A percentile compares a stretch with the other conserved stretches of the same genome.
These are phyloP conservation scores for Dipteronia dyeriana DNA, from an alignment of 345 rosid genomes.

Conservation along the genomic window DNA sequence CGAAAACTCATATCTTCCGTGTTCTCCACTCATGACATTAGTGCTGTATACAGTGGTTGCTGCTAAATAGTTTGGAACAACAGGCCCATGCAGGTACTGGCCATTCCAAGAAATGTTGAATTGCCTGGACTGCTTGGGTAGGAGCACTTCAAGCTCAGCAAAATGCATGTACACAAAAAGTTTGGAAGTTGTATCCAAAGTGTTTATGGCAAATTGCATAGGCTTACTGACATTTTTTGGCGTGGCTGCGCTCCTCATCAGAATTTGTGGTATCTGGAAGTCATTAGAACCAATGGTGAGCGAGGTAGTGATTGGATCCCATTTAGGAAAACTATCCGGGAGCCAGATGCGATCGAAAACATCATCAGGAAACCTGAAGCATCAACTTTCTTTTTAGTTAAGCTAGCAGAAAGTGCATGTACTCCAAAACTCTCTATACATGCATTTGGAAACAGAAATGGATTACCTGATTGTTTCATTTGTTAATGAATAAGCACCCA, in stretches of 20 bases:
- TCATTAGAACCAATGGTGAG: constrained; percentile 21
- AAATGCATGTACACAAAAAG: constrained; percentile 51
- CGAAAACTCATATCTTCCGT: constrained; percentile 26
- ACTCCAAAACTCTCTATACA: no score
- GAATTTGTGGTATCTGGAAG: constrained; percentile 27
- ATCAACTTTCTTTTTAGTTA: not conserved
- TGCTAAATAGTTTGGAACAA: constrained; percentile 29
- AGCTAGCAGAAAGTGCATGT: not conserved
- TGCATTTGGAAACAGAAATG: not conserved
- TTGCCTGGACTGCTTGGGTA: constrained; percentile 41
- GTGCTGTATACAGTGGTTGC: constrained; percentile 18
- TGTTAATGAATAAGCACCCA: constrained; percentile 23
- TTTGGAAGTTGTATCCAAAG: constrained; percentile 24
- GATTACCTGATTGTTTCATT: constrained; percentile 19
- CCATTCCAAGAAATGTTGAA: constrained; percentile 46
- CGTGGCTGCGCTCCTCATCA: constrained; percentile 43
- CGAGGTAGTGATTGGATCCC: not conserved
- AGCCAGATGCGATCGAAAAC: constrained; percentile 33
- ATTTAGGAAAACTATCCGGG: not conserved
- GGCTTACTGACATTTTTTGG: constrained; percentile 28
- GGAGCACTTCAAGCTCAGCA: constrained; percentile 44
- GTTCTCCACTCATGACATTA: constrained; percentile 25
- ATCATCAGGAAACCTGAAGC: constrained; percentile 31
- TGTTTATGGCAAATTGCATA: constrained; percentile 26
- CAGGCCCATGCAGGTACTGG: constrained; percentile 30